Conservation (phyloP, 345 rosid genomes). For the Pseudoturritis turrita region DNA sequence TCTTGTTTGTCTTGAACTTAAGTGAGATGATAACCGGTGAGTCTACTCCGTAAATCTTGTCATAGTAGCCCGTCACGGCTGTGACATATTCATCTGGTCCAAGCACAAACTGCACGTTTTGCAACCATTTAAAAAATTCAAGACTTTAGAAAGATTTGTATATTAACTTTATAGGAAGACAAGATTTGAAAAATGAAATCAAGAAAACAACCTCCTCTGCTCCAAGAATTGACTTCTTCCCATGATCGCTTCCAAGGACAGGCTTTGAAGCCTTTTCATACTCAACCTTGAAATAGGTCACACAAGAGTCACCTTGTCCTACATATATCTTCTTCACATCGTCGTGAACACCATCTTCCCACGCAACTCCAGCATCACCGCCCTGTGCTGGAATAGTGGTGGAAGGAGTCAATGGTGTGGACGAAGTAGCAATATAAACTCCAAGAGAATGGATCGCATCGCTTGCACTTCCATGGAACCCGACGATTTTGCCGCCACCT, state of each 20-base stretch:
- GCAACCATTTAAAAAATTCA: conserved; percentile 3
- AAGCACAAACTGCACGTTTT: conserved; percentile 33
- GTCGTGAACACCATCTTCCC: conserved; percentile 35
- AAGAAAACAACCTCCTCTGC: conserved; percentile 25
- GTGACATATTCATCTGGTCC: conserved; percentile 25
- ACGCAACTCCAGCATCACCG: conserved; percentile 28
- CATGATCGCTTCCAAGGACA: conserved; percentile 20
- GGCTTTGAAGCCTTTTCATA: conserved; percentile 19
- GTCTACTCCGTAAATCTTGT: conserved; percentile 17
- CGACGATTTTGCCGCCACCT: conserved; percentile 28
- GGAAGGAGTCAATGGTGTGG: conserved; percentile 17
- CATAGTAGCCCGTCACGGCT: conserved; percentile 18
- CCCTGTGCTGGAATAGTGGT: conserved; percentile 22
- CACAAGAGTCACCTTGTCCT: conserved; percentile 29
- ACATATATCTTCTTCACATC: conserved; percentile 21
- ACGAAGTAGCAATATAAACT: conserved; percentile 14
- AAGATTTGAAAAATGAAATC: background rate
- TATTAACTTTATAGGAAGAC: background rate
- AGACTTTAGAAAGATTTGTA: background rate
- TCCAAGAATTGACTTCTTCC: conserved; percentile 23
- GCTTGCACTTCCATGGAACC: conserved; percentile 30
- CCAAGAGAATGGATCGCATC: conserved; percentile 26
- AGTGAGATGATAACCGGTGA: background rate
- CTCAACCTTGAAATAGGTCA: conserved; percentile 19
- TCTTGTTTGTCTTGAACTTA: conserved; percentile 27